A percentile compares a stretch with the other conserved stretches of the same genome.
phyloP scores from a whole-genome alignment of 768 basidiomycete species.

The Trichaptum fuscoviolaceum region DNA sequence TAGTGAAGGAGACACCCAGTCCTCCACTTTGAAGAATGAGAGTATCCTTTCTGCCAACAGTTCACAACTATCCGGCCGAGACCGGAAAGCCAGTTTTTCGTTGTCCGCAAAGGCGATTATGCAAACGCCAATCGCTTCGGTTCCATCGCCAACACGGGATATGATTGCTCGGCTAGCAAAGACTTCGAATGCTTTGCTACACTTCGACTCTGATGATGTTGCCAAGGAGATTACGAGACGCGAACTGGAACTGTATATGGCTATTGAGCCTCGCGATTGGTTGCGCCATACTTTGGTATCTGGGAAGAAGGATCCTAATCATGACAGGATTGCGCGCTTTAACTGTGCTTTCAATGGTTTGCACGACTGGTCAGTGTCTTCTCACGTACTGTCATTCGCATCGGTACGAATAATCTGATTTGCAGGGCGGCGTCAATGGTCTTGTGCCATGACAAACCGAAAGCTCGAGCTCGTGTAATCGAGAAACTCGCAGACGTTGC shows the following conservation, averaged over 20 bases:
- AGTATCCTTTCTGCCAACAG: conserved; percentile 5
- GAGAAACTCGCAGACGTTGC: conserved; percentile 88
- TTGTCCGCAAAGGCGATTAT: conserved; percentile 42
- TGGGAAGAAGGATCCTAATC: conserved; percentile 56
- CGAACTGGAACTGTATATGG: conserved; percentile 62
- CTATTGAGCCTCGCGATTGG: conserved; percentile 88
- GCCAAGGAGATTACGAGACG: conserved; percentile 84
- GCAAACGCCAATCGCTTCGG: conserved; percentile 19
- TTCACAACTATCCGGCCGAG: conserved; percentile 32
- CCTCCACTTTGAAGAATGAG: not conserved
- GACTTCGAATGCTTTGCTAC: conserved; percentile 52
- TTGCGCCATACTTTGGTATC: conserved; percentile 70
- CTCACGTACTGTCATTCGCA: conserved; percentile 3
- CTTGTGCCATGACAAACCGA: conserved; percentile 76
- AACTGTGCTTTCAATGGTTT: conserved; percentile 78
- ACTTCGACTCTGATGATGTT: conserved; percentile 57
- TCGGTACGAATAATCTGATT: conserved; percentile 8
- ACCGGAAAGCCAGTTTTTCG: conserved; percentile 67
- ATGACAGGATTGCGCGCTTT: conserved; percentile 67
- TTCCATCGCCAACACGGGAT: conserved; percentile 46
- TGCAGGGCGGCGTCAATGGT: conserved; percentile 87
- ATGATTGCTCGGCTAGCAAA: conserved; percentile 59
- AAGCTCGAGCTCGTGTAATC: conserved; percentile 70
- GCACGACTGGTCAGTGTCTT: conserved; percentile 62
- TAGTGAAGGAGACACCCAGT: not conserved